phyloP scores from a whole-genome alignment of 2,329 filamentous ascomycete species.

The Septoria linicola region DNA sequence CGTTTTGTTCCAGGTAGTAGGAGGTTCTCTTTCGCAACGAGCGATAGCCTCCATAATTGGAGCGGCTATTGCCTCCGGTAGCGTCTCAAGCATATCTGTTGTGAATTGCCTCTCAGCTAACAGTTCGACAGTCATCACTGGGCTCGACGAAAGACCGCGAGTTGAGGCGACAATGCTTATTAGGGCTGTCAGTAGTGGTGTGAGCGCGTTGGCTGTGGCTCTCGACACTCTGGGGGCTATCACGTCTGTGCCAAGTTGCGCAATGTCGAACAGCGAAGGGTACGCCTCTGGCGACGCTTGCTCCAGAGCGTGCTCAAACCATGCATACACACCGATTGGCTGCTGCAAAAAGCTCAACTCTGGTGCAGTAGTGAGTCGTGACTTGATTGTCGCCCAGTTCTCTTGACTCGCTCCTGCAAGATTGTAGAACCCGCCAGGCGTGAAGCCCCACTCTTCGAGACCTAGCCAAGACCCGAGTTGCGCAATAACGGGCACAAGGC shows the following conservation, averaged over 20 bases:
- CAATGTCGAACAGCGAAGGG: constrained; percentile 29
- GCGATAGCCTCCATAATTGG: constrained; percentile 80
- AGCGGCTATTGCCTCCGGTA: constrained; percentile 80
- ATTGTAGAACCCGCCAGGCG: constrained; percentile 55
- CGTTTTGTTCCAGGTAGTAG: constrained; percentile 69
- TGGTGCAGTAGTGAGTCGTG: constrained; percentile 9
- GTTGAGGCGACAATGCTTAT: constrained; percentile 30
- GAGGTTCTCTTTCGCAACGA: constrained; percentile 79
- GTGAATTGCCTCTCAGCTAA: constrained; percentile 71
- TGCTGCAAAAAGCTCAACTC: constrained; percentile 27
- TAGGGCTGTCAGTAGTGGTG: constrained; percentile 28
- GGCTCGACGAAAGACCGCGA: constrained; percentile 23
- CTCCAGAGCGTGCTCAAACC: constrained; percentile 34
- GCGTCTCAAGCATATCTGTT: constrained; percentile 67
- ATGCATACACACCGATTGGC: constrained; percentile 33
- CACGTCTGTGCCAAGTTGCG: constrained; percentile 21
- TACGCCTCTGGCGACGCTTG: constrained; percentile 22
- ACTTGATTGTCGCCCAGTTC: constrained; percentile 43
- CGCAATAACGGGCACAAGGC: constrained; percentile 69
- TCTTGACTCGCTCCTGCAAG: constrained; percentile 59
- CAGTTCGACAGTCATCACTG: constrained; percentile 48
- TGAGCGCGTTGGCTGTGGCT: constrained; percentile 20
- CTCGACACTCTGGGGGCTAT: constrained; percentile 6
- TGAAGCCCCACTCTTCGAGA: constrained; percentile 64
- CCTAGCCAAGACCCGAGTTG: constrained; percentile 81